These are phyloP conservation scores for Macrolepiota albuminosa DNA, from an alignment of 768 basidiomycete species.

Conservation along the genomic window DNA sequence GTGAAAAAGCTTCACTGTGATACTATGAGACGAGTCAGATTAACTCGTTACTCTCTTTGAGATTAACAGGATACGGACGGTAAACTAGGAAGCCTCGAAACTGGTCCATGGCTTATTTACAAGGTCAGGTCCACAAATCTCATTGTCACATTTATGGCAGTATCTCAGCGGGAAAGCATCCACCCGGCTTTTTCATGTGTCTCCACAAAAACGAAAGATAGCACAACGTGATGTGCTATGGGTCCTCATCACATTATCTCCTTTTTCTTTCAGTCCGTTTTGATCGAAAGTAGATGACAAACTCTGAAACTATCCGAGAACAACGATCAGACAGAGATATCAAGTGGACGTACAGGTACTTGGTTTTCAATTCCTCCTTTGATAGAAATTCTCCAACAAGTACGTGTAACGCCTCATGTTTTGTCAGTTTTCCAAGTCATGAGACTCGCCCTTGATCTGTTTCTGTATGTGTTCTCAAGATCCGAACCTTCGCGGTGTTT, in stretches of 20 bases:
- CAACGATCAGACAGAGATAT: background rate
- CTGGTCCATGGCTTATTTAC: background rate
- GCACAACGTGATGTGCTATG: background rate
- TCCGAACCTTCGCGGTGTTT: background rate
- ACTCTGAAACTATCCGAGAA: background rate
- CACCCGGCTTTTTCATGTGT: background rate
- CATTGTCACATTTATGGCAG: background rate
- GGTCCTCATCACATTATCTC: background rate
- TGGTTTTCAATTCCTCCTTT: background rate
- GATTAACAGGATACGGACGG: background rate
- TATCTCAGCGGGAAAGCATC: background rate
- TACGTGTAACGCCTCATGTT: background rate
- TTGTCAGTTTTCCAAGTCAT: background rate
- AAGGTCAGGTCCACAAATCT: background rate
- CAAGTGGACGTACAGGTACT: background rate
- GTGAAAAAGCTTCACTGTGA: background rate
- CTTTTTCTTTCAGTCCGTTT: background rate
- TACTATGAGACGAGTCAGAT: background rate
- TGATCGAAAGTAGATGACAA: background rate
- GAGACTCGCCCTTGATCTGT: background rate
- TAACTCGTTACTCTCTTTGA: background rate
- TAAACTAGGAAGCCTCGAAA: background rate
- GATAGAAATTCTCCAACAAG: background rate
- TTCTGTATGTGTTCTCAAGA: background rate
- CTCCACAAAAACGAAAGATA: background rate